Evolutionary conservation across 2,329 filamentous ascomycete species (phyloP).

Genomic region (Aspergillus pseudoviridinutans): DNA sequence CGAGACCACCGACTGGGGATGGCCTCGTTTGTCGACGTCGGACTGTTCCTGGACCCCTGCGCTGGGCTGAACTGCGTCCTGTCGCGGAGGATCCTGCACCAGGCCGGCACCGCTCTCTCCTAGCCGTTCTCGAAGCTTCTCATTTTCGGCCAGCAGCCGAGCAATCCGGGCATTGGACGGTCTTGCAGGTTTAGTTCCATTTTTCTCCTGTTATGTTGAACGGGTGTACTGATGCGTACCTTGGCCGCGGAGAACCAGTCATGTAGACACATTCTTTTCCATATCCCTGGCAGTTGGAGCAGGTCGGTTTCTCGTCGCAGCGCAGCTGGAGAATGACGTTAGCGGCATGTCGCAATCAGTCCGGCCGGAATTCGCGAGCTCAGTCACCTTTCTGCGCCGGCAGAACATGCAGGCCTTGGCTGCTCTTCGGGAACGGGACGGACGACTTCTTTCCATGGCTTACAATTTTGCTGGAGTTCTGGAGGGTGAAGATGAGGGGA

Average conservation of each 20-base stretch:
- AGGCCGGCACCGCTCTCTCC: no score
- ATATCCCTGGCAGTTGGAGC: slow-evolving; percentile 39
- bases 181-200: neutral
- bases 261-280: slow-evolving; percentile 44
- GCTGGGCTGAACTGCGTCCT: neutral
- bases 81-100: neutral
- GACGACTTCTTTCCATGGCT: no score
- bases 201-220: neutral
- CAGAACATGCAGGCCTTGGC: no score
- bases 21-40: slow-evolving; percentile 1
- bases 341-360: no score
- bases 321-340: neutral
- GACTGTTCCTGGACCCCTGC: neutral
- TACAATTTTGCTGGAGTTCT: no score
- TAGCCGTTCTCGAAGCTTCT: slow-evolving; percentile 15
- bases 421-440: no score
- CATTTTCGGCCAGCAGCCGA: slow-evolving; percentile 23
- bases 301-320: slow-evolving; percentile 9
- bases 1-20: slow-evolving; percentile 1
- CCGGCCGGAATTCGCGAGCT: no score
- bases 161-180: slow-evolving; percentile 26
- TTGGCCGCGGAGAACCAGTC: slow-evolving; percentile 27
- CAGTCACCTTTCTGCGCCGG: no score
- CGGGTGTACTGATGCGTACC: slow-evolving; percentile 7
- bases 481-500: no score